A percentile compares a stretch with the other conserved stretches of the same genome.
Evolutionary conservation across 2,329 filamentous ascomycete genomes (phyloP).

Genomic region (Elsinoe fawcettii): DNA sequence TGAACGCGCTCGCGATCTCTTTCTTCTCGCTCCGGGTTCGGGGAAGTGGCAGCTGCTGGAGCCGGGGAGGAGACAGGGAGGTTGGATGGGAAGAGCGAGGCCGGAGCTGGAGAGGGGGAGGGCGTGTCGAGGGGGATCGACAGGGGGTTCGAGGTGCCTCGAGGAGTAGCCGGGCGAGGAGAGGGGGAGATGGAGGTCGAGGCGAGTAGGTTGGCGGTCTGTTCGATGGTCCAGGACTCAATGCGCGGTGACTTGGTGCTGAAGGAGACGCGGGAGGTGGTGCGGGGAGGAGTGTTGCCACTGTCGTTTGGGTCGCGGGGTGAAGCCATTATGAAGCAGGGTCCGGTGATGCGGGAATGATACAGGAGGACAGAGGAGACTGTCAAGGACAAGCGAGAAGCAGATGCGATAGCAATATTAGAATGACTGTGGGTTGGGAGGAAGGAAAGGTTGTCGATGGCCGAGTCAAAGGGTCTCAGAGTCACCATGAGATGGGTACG

Average conservation of each 20-base stretch:
- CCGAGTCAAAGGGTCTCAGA: not conserved
- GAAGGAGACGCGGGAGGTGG: not conserved
- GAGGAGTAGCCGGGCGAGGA: conserved; percentile 23
- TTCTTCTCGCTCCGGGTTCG: conserved; percentile 22
- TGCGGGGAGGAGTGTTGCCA: not conserved
- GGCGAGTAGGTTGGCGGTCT: conserved; percentile 37
- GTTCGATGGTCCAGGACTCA: conserved; percentile 42
- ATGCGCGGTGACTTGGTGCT: conserved; percentile 20
- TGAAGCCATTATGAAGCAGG: not conserved
- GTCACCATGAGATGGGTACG: conserved; percentile 2
- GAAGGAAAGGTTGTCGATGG: not conserved
- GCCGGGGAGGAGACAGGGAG: conserved; percentile 30
- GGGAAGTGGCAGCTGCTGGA: conserved; percentile 19
- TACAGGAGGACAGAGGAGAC: not conserved
- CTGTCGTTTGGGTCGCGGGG: not conserved
- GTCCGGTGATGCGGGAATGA: not conserved
- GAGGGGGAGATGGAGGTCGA: conserved; percentile 34
- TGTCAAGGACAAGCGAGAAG: not conserved
- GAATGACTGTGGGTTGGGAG: conserved; percentile 4
- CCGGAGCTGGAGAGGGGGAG: conserved; percentile 41
- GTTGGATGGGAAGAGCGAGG: conserved; percentile 71
- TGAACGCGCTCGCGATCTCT: conserved; percentile 35
- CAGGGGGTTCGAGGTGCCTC: conserved; percentile 56
- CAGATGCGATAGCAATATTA: conserved; percentile 4
- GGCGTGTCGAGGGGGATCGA: conserved; percentile 67